phyloP scores from a whole-genome alignment of 2,329 filamentous ascomycete genomes.

The Leptographium radiaticola region DNA sequence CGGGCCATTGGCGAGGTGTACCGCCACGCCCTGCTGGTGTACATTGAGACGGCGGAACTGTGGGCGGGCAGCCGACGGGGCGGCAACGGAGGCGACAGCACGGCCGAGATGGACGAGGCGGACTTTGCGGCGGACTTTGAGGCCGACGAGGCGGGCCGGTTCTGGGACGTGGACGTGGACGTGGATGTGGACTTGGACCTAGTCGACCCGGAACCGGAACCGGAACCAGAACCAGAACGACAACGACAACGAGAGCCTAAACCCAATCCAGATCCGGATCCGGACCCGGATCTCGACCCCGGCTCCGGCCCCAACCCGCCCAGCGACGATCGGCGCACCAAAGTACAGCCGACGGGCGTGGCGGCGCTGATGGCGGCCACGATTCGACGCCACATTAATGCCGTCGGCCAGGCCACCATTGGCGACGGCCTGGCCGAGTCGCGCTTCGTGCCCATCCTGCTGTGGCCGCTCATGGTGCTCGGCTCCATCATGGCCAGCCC shows the following conservation, averaged over 20 bases:
- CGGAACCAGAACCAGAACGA: not conserved
- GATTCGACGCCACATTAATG: slow-evolving; percentile 6
- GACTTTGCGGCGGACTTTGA: not conserved
- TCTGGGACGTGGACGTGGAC: too few relatives aligned
- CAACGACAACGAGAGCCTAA: not conserved
- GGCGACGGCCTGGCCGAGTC: slow-evolving; percentile 7
- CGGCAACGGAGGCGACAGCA: not conserved
- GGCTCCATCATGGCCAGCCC: slow-evolving; percentile 7
- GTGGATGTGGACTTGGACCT: too few relatives aligned
- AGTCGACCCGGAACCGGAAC: too few relatives aligned
- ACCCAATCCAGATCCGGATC: too few relatives aligned
- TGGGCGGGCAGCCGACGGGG: not conserved
- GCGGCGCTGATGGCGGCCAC: not conserved
- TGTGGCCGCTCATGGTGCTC: slow-evolving; percentile 11
- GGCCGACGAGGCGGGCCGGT: not conserved
- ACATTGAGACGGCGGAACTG: slow-evolving; percentile 5
- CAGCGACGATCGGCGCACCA: not conserved
- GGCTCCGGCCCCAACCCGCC: not conserved
- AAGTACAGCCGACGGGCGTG: not conserved
- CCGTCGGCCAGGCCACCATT: slow-evolving; percentile 9
- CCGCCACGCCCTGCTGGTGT: slow-evolving; percentile 10
- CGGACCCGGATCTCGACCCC: not conserved
- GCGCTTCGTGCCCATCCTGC: slow-evolving; percentile 9
- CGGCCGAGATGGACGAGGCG: not conserved
- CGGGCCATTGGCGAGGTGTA: slow-evolving; percentile 10